Percentiles rank a stretch among this genome's conserved stretches.
Conservation (phyloP, 805 yeast species). For the Candida tallmaniae region DNA sequence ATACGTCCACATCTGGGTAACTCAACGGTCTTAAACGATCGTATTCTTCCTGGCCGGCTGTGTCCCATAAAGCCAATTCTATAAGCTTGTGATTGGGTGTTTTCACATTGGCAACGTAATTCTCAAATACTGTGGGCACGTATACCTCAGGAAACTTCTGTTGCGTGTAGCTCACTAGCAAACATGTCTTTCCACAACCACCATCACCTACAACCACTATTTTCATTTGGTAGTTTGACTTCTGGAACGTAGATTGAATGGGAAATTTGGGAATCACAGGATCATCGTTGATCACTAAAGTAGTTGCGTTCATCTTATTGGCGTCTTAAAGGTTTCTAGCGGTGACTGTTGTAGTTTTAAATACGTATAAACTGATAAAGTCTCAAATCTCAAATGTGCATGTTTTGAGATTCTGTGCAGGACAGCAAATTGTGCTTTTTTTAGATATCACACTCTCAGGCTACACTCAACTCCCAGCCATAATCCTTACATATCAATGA, state of each 20-base stretch:
- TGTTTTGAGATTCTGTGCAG: not conserved
- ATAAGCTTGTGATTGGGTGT: slow-evolving; percentile 71
- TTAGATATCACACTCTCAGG: not conserved
- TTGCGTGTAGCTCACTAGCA: slow-evolving; percentile 63
- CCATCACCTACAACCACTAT: slow-evolving; percentile 87
- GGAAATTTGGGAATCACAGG: slow-evolving; percentile 33
- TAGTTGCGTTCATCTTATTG: slow-evolving; percentile 3
- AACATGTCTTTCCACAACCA: slow-evolving; percentile 86
- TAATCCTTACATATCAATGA: slow-evolving; percentile 20
- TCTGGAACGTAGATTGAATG: slow-evolving; percentile 22
- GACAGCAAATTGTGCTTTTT: not conserved
- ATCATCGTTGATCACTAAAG: slow-evolving; percentile 29
- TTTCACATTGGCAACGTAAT: slow-evolving; percentile 63
- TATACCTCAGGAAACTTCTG: slow-evolving; percentile 67
- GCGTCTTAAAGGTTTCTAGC: too few species aligned
- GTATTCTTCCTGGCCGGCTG: slow-evolving; percentile 88
- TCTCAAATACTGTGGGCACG: slow-evolving; percentile 82
- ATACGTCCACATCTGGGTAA: slow-evolving; percentile 73
- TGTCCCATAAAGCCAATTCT: slow-evolving; percentile 80
- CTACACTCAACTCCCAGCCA: slow-evolving; percentile 17
- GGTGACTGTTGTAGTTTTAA: too few species aligned
- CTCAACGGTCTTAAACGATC: slow-evolving; percentile 74
- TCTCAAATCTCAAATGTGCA: too few species aligned
- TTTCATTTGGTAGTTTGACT: slow-evolving; percentile 36
- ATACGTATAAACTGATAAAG: too few species aligned